phyloP scores from a whole-genome alignment of 805 yeast species.

The Tetrapisispora fleetii region DNA sequence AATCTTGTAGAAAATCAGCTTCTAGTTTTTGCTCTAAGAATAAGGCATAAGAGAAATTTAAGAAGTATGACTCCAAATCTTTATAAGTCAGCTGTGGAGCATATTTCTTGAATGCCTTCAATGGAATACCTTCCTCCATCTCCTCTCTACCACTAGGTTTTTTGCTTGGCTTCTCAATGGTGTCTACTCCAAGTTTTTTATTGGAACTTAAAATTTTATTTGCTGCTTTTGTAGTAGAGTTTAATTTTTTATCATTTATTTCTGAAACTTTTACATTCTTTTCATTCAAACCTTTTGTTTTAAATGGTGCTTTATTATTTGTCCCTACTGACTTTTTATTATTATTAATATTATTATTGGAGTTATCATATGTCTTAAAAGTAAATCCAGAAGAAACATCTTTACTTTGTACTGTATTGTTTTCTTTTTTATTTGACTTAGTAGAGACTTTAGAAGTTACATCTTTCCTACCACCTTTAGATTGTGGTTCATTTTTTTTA shows the following conservation, averaged over 20 bases:
- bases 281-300: neutral
- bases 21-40: conserved; percentile 52
- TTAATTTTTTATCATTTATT: neutral
- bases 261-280: neutral
- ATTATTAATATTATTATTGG: neutral
- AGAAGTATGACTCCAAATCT: conserved; percentile 41
- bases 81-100: conserved; percentile 40
- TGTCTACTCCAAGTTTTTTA: neutral
- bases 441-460: too few relatives aligned
- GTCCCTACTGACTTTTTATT: too few relatives aligned
- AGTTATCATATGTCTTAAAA: neutral
- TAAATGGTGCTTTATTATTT: too few relatives aligned
- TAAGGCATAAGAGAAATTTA: conserved; percentile 50
- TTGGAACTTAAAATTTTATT: neutral
- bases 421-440: too few relatives aligned
- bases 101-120: conserved; percentile 28
- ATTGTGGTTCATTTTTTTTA: neutral
- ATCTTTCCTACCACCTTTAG: neutral
- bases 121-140: conserved; percentile 28
- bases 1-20: conserved; percentile 37
- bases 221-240: neutral
- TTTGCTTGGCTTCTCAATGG: neutral
- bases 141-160: neutral
- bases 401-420: too few relatives aligned
- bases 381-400: neutral